Conservation (phyloP, 192 early-diverging fungal genomes). For the Diversispora epigaea region DNA sequence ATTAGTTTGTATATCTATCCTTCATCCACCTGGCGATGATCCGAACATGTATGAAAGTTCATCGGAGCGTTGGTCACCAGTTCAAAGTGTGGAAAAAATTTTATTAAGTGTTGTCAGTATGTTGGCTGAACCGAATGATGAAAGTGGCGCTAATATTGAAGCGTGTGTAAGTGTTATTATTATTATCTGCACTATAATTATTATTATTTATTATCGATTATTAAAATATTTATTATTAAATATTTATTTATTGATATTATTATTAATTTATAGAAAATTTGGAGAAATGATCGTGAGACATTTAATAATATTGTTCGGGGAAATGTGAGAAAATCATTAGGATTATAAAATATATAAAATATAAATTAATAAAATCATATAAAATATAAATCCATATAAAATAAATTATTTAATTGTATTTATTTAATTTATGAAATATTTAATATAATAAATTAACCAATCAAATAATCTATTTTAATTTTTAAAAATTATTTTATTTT, state of each 20-base stretch:
- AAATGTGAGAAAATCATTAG: constrained; percentile 78
- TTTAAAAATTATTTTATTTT: no score
- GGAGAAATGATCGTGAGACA: constrained; percentile 76
- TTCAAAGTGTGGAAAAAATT: constrained; percentile 99
- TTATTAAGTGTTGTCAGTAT: constrained; percentile 91
- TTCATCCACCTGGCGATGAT: constrained; percentile 97
- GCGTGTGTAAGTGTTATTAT: constrained; percentile 68
- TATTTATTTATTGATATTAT: background rate
- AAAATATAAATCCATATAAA: no score
- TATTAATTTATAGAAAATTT: constrained; percentile 71
- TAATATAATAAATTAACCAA: no score
- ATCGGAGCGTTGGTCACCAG: constrained; percentile 95
- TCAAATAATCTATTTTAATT: no score
- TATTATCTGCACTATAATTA: no score
- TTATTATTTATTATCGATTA: background rate
- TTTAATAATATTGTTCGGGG: constrained; percentile 80
- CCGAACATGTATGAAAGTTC: constrained; percentile 97
- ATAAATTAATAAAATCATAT: background rate
- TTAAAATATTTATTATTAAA: background rate
- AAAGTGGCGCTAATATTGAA: constrained; percentile 98
- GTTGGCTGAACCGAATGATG: constrained; percentile 98
- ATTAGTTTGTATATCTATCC: constrained; percentile 96
- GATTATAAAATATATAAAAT: constrained; percentile 49
- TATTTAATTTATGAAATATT: no score
- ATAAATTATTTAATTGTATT: no score